phyloP scores from a whole-genome alignment of 805 yeast genomes.

The Diddensiella transvaalensis region DNA sequence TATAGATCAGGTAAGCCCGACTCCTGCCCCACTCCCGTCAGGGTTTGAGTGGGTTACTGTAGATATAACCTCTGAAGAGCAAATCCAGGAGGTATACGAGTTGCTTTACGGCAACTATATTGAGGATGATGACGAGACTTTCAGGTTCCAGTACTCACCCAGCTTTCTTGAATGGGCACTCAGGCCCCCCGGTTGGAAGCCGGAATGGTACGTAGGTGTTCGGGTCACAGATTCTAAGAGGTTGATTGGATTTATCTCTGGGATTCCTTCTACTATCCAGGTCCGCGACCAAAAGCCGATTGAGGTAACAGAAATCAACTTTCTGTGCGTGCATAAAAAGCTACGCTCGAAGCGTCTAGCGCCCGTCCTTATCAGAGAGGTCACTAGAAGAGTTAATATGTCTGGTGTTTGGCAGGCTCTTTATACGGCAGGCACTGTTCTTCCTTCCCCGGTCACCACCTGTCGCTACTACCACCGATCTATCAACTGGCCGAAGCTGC shows the following conservation, averaged over 20 bases:
- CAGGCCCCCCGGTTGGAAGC: conserved; percentile 87
- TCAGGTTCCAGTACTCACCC: conserved; percentile 83
- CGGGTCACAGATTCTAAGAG: conserved; percentile 73
- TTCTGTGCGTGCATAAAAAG: conserved; percentile 90
- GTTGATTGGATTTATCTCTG: conserved; percentile 88
- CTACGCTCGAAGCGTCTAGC: conserved; percentile 90
- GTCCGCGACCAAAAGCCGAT: conserved; percentile 52
- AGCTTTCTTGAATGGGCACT: conserved; percentile 90
- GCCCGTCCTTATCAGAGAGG: conserved; percentile 89
- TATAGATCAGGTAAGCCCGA: conserved; percentile 65
- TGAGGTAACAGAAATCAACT: conserved; percentile 75
- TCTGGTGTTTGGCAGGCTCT: conserved; percentile 91
- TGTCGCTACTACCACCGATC: conserved; percentile 94
- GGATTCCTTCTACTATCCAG: conserved; percentile 70
- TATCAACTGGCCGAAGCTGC: conserved; percentile 81
- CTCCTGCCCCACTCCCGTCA: conserved; percentile 64
- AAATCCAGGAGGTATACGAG: conserved; percentile 73
- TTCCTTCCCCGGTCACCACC: conserved; percentile 89
- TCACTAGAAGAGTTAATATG: conserved; percentile 86
- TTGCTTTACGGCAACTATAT: conserved; percentile 87
- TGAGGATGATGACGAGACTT: conserved; percentile 88
- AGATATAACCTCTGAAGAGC: conserved; percentile 52
- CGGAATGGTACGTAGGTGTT: conserved; percentile 92
- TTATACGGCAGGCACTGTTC: conserved; percentile 85
- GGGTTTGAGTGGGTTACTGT: conserved; percentile 90